Base-by-base conservation (phyloP, 1,284 basidiomycete genomes). In the Sanguinoderma infundibulare region DNA sequence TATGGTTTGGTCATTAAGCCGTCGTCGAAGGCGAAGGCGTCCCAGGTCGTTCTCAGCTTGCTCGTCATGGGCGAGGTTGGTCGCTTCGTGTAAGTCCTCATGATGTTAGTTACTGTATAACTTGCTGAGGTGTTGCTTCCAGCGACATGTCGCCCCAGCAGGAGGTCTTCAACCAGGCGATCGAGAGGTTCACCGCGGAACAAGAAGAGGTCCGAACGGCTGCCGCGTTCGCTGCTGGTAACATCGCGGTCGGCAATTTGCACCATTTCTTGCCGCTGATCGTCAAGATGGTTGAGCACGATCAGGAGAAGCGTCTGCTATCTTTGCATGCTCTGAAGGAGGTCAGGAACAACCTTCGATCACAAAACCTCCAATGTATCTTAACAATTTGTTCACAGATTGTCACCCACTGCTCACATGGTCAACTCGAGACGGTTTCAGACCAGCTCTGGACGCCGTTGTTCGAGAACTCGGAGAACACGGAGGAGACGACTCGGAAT, bases 291-390 rank as follows among this genome's bases (percentile, higher is more conserved):
- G 87, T 98, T 42, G 85, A 94, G 66, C 84, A 79, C 14, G 87
- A 92, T 70, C 83, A 87, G n/a, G 87, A 91, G 71, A 91, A 89
- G 69, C 87, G 94, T 12, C 77, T 97, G 28, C 78, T 98, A 20
- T 89, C 95, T 15, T 82, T 99, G 50, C 94, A 98, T 70, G 94
- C 96, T 12, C 80, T 98, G 39, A 98, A 98, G 77, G 98, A 99
- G 82, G 92, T 90, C 34, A 55, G 56, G 52, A 22, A 14, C 39
- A 12, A 1, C 35, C n/a, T n/a, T n/a, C n/a, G 20, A 2, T 26
- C 14, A 4, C 3, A 0, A 17, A 40, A 39, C 15, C 14, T n/a
- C 17, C 7, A 39, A 3, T 12, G 15, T 14, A 26, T 24, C n/a
- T n/a, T 22, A 17, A 44, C 17, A 12, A 20, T 22, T 50, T 20